phyloP scores from a whole-genome alignment of 2,329 filamentous ascomycete species.

The Pseudogymnoascus sp. region DNA sequence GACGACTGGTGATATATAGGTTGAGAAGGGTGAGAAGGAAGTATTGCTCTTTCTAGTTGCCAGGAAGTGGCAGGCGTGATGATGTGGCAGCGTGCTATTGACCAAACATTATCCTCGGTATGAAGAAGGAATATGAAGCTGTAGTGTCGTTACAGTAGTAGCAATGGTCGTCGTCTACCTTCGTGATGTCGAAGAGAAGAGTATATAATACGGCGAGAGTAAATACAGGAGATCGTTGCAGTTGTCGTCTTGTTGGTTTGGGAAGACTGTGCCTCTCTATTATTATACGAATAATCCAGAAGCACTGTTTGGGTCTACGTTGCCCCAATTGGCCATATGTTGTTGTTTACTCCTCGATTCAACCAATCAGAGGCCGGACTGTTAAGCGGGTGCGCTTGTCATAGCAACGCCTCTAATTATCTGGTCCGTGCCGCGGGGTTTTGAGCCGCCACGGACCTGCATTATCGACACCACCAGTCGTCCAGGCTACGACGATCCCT shows the following conservation, averaged over 20 bases:
- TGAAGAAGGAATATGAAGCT: slow-evolving; percentile 2
- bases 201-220: neutral
- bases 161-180: neutral
- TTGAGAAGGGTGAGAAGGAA: neutral
- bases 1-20: neutral
- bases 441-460: slow-evolving; percentile 5
- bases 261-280: slow-evolving; percentile 5
- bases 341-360: slow-evolving; percentile 9
- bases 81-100: slow-evolving; percentile 8
- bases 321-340: slow-evolving; percentile 10
- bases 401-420: slow-evolving; percentile 10
- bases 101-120: slow-evolving; percentile 1
- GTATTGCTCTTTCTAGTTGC: neutral
- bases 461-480: slow-evolving; percentile 7
- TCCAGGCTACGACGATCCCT: slow-evolving; percentile 6
- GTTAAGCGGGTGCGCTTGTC: neutral
- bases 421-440: slow-evolving; percentile 5
- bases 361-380: neutral
- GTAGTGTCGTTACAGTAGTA: neutral
- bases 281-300: slow-evolving; percentile 9
- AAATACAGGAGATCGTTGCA: neutral
- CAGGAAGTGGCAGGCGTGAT: slow-evolving; percentile 4
- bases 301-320: slow-evolving; percentile 2
- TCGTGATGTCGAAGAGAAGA: neutral
- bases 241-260: slow-evolving; percentile 1